Evolutionary conservation across 2,329 filamentous ascomycete species (phyloP), one percentile per base, ranked within the genome.

Genomic region (Tolypocladium capitatum): DNA sequence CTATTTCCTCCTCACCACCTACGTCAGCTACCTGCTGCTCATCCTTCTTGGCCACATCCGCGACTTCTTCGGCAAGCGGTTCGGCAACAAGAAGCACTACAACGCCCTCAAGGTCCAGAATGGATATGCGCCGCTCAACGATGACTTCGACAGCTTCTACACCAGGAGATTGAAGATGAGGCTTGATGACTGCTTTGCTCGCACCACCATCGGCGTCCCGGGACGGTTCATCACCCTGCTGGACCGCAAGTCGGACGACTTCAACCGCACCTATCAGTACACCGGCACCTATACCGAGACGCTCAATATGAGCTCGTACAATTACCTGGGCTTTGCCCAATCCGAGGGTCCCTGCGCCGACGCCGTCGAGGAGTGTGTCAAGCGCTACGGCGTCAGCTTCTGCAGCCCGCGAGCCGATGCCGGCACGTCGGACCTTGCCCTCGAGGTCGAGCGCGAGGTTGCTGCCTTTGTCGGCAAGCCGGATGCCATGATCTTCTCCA

Each of bases 141-240:
- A 89, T 59, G 92, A 98, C 67, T 98, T 98, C 62, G 92, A 98
- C 72, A 97, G 91, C 67, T 98, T 98, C 67, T 98, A 98, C 68
- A 87, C 91, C 49, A 81, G 92, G 49, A 78, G 92, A 51, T 68
- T 98, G 62, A 97, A 98, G 74, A 78, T 89, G 72, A 82, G 92
- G 53, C 88, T 98, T 62, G 94, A 97, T 58, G 92, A 98, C 67
- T 95, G 89, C 71, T 98, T 98, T 64, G 85, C 91, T 56, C 81
- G 92, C 45, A 88, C 91, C 13, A 89, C 86, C 28, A 94, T 89
- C 4, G 92, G 92, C 46, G 92, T 98, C 27, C 92, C 92, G 9
- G 92, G 92, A 48, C 83, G 92, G 53, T 96, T 80, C 71, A 94
- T 98, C 59, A 97, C 87, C 24, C 74, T 98, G 35, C 77, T 97